Evolutionary conservation across 225 moss, liverwort and hornwort species (phyloP).

Genomic region (Polytrichum formosum): DNA sequence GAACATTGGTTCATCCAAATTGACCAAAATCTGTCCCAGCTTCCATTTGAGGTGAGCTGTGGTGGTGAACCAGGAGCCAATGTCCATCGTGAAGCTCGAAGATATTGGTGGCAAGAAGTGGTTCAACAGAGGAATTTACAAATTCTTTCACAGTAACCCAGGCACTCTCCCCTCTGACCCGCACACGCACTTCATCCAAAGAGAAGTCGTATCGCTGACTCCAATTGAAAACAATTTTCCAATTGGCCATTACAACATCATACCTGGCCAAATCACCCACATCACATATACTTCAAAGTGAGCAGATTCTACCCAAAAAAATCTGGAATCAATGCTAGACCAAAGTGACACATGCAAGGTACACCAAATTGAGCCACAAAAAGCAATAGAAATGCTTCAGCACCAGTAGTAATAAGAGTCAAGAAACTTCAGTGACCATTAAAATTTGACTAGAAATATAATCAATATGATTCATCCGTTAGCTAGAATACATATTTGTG

Average conservation of each 20-base stretch:
- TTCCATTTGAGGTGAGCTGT: conserved; percentile 64
- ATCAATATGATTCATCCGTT: too few species aligned
- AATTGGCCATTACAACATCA: conserved; percentile 57
- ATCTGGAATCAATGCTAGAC: too few species aligned
- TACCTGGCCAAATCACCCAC: conserved; percentile 28
- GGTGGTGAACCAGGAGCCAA: conserved; percentile 64
- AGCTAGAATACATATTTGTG: too few species aligned
- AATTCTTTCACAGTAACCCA: conserved; percentile 70
- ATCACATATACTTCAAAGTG: background rate
- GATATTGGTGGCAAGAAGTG: conserved; percentile 58
- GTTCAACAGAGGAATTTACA: conserved; percentile 51
- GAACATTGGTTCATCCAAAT: conserved; percentile 25
- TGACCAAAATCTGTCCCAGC: conserved; percentile 52
- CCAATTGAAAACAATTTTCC: conserved; percentile 56
- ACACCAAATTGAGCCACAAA: too few species aligned
- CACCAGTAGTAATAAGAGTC: too few species aligned
- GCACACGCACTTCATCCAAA: conserved; percentile 54
- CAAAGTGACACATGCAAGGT: too few species aligned
- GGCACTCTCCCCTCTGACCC: conserved; percentile 54
- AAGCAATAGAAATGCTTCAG: too few species aligned
- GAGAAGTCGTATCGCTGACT: conserved; percentile 56
- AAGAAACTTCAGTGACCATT: too few species aligned
- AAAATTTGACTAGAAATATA: too few species aligned
- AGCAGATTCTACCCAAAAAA: background rate
- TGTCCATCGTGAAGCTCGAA: conserved; percentile 57